Percentiles rank a stretch among this genome's conserved stretches.
Evolutionary conservation across 495 filamentous ascomycete genomes (phyloP).

Genomic region (Annulohypoxylon nitens): DNA sequence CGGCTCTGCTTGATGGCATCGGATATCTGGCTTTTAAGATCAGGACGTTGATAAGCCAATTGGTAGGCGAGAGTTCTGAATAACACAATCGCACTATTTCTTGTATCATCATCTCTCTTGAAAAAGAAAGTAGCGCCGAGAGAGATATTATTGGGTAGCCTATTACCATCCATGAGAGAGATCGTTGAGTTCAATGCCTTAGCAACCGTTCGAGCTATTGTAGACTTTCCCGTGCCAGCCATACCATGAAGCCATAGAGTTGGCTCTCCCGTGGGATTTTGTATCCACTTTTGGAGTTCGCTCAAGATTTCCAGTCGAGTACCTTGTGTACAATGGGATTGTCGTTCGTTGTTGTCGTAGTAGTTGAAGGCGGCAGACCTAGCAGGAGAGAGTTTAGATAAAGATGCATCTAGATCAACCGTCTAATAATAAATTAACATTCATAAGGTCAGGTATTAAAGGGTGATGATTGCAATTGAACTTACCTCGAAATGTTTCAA

Average conservation of each 20-base stretch:
- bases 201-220: constrained; percentile 60
- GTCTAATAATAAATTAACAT: background rate
- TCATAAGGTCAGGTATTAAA: background rate
- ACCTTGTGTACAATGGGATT: constrained; percentile 40
- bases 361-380: constrained; percentile 46
- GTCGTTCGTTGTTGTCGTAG: constrained; percentile 38
- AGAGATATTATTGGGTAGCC: background rate
- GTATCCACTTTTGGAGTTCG: constrained; percentile 28
- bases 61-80: constrained; percentile 63
- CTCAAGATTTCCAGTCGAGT: constrained; percentile 48
- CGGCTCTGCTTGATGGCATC: constrained; percentile 51
- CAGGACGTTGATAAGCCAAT: constrained; percentile 50
- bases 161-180: background rate
- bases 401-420: background rate
- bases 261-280: constrained; percentile 23
- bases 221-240: constrained; percentile 63
- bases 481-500: background rate
- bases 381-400: constrained; percentile 9
- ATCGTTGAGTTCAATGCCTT: constrained; percentile 25
- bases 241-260: constrained; percentile 63
- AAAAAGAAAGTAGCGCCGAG: constrained; percentile 65
- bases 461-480: background rate
- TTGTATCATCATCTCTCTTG: constrained; percentile 59
- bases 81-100: constrained; percentile 57
- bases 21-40: constrained; percentile 50